phyloP scores from a whole-genome alignment of 345 rosid genomes.

The Eucalyptus camaldulensis region DNA sequence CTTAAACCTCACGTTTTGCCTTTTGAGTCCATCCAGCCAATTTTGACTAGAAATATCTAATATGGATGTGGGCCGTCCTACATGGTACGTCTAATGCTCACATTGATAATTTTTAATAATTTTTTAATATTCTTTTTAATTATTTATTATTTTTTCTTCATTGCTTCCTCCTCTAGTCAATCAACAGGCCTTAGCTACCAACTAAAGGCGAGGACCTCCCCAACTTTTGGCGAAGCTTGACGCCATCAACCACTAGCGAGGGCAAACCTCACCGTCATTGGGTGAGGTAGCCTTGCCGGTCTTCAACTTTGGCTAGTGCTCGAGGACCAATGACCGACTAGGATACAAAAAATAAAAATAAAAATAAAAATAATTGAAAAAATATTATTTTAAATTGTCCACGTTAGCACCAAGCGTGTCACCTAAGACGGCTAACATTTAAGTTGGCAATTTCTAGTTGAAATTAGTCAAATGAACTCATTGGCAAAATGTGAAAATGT shows the following conservation, averaged over 20 bases:
- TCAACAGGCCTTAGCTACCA: accelerated
- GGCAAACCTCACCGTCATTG: too few species aligned
- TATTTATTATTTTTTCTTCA: too few species aligned
- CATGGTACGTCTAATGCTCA: accelerated
- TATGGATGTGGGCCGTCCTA: too few species aligned
- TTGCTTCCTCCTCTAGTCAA: too few species aligned
- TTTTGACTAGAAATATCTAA: accelerated
- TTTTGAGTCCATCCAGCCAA: accelerated
- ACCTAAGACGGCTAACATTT: accelerated
- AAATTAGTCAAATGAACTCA: too few species aligned
- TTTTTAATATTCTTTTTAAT: too few species aligned
- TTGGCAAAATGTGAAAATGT: accelerated
- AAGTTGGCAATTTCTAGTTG: accelerated
- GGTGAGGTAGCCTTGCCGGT: too few species aligned
- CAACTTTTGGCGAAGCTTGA: accelerated
- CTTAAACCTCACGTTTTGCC: accelerated
- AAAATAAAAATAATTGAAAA: too few species aligned
- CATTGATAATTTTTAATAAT: too few species aligned
- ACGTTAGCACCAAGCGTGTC: accelerated
- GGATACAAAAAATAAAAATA: too few species aligned
- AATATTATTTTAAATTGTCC: too few species aligned
- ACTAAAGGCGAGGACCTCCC: accelerated
- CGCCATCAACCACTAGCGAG: accelerated
- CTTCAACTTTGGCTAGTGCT: too few species aligned
- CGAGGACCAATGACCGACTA: accelerated